Base-by-base conservation (phyloP, 2,329 filamentous ascomycete genomes). In the Colletotrichum lentis region DNA sequence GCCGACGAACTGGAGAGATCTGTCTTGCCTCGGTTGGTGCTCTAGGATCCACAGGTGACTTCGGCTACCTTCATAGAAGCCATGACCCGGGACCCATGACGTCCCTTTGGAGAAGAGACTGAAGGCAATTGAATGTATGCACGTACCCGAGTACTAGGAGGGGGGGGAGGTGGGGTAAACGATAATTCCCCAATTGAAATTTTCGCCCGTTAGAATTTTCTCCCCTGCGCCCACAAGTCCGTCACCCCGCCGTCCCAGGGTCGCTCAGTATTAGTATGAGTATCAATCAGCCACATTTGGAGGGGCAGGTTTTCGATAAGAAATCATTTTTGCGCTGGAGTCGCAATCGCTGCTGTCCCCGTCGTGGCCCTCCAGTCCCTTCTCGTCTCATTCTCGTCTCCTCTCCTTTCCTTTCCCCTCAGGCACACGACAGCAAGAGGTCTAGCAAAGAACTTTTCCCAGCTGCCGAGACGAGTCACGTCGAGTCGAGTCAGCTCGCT, bases 271-370 rank as follows among this genome's bases (percentile, higher is more conserved):
- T 22, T 10, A 50, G 20, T n/a, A 3, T 22, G 3, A 50, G 20
- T 31, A 3, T 24, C 47, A n/a, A 27, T 31, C 24, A 47, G 46
- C 46, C 62, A 53, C 24, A 57, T 18, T 63, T 67, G 64, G 64
- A 67, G 64, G 64, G 64, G 64, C 52, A 52, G 46, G 35, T 62
- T 56, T 56, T 49, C 24, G 52, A 55, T 43, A 61, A 58, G 43
- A 65, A 62, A 65, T 54, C 56, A 35, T 53, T 62, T 62, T 46
- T 52, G 64, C 64, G 52, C 63, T 50, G 27, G 64, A 59, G 24
- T 63, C 52, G 52, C 58, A 54, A 65, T 18, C 27, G 39, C 24
- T 50, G 7, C 24, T 22, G 22, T 50, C 24, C 47, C 22, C 24
- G 16, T 50, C 47, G 12, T 50, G 24, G 47, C n/a, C 47, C 41